A percentile compares a stretch with the other conserved stretches of the same genome.
These are phyloP conservation scores for Vicia faba DNA, from an alignment of 306 rosid species.

Conservation along the genomic window DNA sequence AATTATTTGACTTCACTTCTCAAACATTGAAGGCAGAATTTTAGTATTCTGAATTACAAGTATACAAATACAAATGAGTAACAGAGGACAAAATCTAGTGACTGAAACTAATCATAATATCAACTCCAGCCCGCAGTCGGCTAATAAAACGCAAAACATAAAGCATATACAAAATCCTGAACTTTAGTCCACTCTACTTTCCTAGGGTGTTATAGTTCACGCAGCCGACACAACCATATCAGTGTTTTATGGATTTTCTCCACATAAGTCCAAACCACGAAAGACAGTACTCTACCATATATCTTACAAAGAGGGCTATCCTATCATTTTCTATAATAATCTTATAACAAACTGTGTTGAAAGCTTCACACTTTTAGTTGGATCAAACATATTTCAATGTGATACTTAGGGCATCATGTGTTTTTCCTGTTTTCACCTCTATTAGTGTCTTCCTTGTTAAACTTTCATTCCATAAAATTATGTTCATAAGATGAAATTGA, in stretches of 20 bases:
- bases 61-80: neutral
- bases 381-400: constrained; percentile 3
- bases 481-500: neutral
- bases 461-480: neutral
- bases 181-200: constrained; percentile 3
- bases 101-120: constrained; percentile 24
- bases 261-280: neutral
- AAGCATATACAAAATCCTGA: constrained; percentile 31
- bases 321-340: neutral
- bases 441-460: neutral
- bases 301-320: constrained; percentile 11
- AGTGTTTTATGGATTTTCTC: neutral
- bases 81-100: neutral
- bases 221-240: neutral
- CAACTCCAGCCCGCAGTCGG: constrained; percentile 6
- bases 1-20: constrained; percentile 16
- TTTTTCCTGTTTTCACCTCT: constrained; percentile 3
- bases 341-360: neutral
- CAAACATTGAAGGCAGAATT: constrained; percentile 7
- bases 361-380: neutral
- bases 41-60: constrained; percentile 16
- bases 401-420: neutral
- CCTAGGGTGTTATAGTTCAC: neutral
- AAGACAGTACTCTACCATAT: neutral
- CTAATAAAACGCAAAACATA: constrained; percentile 9